Evolutionary conservation across 2,329 filamentous ascomycete species (phyloP), one percentile per base, ranked within the genome.

Genomic region (Fusarium napiforme): DNA sequence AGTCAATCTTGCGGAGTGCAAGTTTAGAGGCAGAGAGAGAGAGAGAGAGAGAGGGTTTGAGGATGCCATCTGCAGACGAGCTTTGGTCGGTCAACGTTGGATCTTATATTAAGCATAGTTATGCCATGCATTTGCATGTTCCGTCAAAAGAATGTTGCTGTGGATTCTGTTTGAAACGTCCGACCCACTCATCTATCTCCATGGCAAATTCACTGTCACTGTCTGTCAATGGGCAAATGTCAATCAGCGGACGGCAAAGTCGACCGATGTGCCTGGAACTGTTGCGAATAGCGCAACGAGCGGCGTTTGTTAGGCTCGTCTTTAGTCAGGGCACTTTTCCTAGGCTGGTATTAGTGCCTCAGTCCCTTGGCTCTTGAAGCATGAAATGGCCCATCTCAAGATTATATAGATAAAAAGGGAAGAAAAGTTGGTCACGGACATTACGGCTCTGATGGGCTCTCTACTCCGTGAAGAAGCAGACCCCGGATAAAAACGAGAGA

Each of bases 311-410:
- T 69, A 69, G 64, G 45, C 57, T 64, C 37, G 23, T 56, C 26
- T 43, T 21, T 64, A 69, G 67, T 55, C 67, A 69, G 67, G 65
- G 50, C 67, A 53, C 58, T 52, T 64, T 69, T 42, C 57, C 64
- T 15, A 55, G 34, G 28, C 34, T 15, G 49, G 56, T 23, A 19
- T 45, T 49, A 50, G 52, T 37, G 34, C 18, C 26, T 56, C 43
- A 37, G 19, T 30, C 49, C 47, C 47, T 28, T 15, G 26, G 28
- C 11, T 15, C 18, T 39, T 49, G 23, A 53, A 64, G 40, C 40
- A 66, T 62, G 46, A 55, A 63, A 39, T 36, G 43, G 10, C 23
- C 26, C 39, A 45, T 45, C 42, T 21, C n/a, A 39, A 15, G n/a
- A 36, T 39, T 30, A 42, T 26, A 21, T 32, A 64, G 15, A 50